Conservation (phyloP, 1,139 yeast species). For the Taphrina pruni region DNA sequence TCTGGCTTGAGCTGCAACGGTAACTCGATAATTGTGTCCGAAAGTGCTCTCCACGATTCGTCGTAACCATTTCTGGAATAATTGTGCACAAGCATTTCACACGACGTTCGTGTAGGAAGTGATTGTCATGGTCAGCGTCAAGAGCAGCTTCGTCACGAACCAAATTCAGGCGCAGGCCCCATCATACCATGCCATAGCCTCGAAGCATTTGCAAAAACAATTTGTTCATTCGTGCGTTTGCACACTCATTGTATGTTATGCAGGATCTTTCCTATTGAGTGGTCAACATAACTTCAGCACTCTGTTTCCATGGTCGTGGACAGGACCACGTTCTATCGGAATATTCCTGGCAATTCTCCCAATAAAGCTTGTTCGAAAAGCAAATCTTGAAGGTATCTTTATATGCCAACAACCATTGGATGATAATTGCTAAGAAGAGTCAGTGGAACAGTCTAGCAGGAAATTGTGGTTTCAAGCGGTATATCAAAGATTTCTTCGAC, state of each 20-base stretch:
- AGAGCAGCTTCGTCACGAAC: constrained; percentile 19
- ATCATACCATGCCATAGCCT: constrained; percentile 18
- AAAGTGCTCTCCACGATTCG: no score
- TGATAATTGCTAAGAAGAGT: background rate
- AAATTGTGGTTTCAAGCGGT: background rate
- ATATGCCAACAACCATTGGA: background rate
- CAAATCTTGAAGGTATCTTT: constrained; percentile 25
- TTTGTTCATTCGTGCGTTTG: constrained; percentile 34
- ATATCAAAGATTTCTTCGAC: background rate
- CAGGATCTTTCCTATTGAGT: constrained; percentile 4
- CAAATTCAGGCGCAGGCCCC: constrained; percentile 1
- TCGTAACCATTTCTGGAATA: no score
- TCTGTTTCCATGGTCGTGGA: constrained; percentile 36
- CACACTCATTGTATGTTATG: constrained; percentile 15
- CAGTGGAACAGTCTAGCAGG: background rate
- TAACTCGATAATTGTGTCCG: no score
- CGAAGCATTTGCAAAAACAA: constrained; percentile 30
- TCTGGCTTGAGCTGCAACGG: no score
- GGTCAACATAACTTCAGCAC: constrained; percentile 8
- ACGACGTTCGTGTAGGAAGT: no score
- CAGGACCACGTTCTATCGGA: constrained; percentile 19
- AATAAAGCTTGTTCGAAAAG: constrained; percentile 22
- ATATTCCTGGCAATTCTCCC: constrained; percentile 22
- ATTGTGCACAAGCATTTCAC: no score
- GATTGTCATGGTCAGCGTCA: constrained; percentile 31